Base-by-base conservation (phyloP, 2,329 filamentous ascomycete genomes). In the Cladophialophora chaetospira region DNA sequence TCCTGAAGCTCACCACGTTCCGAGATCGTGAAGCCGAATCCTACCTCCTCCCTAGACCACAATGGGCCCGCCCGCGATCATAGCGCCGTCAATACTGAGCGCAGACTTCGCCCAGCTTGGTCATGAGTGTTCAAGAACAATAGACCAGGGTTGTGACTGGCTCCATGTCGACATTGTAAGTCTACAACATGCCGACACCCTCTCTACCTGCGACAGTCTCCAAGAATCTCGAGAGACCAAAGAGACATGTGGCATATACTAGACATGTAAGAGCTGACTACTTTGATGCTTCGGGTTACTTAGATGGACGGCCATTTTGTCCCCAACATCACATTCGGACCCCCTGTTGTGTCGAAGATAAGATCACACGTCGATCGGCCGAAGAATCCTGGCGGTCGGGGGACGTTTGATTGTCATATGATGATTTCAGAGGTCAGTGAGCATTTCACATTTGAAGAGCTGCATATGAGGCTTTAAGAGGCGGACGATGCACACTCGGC, bases 321-420 rank as follows among this genome's bases (percentile, higher is more conserved):
- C 38, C 94, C 94, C 50, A 99, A 99, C 77, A 91, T 99, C 74
- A 97, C 94, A 45, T 97, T 97, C 70, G 94, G 94, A 58, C 87
- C 93, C 17, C 92, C 93, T 4, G 91, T 99, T 33, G 94, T 99
- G 43, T 93, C 91, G 66, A 96, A 93, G 79, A 94, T 99, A 68
- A 86, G 94, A 62, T 80, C 83, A 43, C 89, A 96, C 68, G 92
- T 99, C 67, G 87, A 90, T 55, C 81, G 82, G 65, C 92, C 91
- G 2, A 79, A 80, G 36, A 78, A 82, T 49, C 82, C 82, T 29
- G 79, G 88, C 65, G 91, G 89, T 51, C 88, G 87, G 67, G 94
- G 94, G 61, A 97, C 93, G 11, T 99, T 99, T 72, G 94, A 99
- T 76, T 99, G 94, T 82, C 94, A 99, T 77, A 97, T 99, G 94